Percentiles rank a stretch among this genome's conserved stretches.
phyloP scores from a whole-genome alignment of 805 yeast species.

The Starmerella potacharoeniae region DNA sequence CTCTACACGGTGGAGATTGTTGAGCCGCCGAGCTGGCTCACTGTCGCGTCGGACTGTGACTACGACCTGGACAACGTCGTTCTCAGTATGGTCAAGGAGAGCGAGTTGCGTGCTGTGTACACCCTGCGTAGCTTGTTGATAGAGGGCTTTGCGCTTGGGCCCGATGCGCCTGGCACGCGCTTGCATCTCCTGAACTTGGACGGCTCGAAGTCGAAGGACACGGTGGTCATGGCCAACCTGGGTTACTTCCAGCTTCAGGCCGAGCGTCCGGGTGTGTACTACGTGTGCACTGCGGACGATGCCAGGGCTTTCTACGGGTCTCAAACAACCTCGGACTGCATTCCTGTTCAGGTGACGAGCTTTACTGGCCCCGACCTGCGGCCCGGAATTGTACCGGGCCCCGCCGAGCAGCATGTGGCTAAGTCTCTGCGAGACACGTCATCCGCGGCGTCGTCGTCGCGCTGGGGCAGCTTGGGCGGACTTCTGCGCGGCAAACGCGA shows the following conservation, averaged over 20 bases:
- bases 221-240: constrained; percentile 63
- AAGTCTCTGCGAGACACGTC: not conserved
- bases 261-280: constrained; percentile 55
- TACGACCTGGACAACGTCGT: constrained; percentile 57
- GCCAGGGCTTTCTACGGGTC: not conserved
- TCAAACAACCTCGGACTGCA: constrained; percentile 2
- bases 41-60: constrained; percentile 38
- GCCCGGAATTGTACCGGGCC: not conserved
- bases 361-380: not conserved
- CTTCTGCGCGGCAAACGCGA: not conserved
- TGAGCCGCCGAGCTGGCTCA: constrained; percentile 59
- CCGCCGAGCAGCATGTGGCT: not conserved
- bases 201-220: constrained; percentile 32
- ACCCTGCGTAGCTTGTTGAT: constrained; percentile 45
- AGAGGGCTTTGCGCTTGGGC: constrained; percentile 31
- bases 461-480: not conserved
- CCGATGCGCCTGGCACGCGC: constrained; percentile 36
- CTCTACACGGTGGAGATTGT: constrained; percentile 47
- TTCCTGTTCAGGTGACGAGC: not conserved
- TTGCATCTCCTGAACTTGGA: constrained; percentile 32
- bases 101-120: constrained; percentile 36
- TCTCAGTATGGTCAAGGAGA: constrained; percentile 30
- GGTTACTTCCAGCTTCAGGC: constrained; percentile 78
- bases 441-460: not conserved
- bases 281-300: constrained; percentile 14